Evolutionary conservation across 2,329 filamentous ascomycete genomes (phyloP), one percentile per base, ranked within the genome.

Genomic region (Lachnellula willkommii): DNA sequence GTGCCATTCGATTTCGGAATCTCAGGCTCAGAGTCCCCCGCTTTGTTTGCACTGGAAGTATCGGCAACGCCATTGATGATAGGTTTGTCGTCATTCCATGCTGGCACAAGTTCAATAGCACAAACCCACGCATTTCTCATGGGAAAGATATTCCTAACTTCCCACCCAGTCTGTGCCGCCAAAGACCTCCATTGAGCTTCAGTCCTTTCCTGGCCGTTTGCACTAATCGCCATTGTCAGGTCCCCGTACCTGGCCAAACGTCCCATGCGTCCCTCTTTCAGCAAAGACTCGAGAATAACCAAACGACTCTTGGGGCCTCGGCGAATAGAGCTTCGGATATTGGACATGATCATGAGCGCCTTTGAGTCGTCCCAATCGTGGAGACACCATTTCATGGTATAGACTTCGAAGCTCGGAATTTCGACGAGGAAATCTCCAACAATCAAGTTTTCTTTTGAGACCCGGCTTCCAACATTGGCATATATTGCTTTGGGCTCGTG

Each of bases 211-310:
- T 52, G 39, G 4, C 55, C 55, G 39, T 48, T 43, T 15, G 42
- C 55, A 26, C n/a, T 48, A 17, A 57, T 64, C 72, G 75, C 72
- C 73, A 76, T 75, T 48, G 69, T 72, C 17, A 77, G 61, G 57
- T 77, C 74, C 1, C 65, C 74, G 53, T 74, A 75, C 32, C 69
- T 52, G 5, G 66, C 65, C 14, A 77, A 58, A 7, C 71, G 56
- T 1, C 59, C 60, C 8, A 54, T 66, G 5, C 65, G 62, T 0
- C 70, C 67, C 49, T 72, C 68, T 1, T 50, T 43, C 22, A 76
- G 59, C 1, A 76, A 57, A 0, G 71, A 68, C 54, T 77, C 73
- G 3, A 75, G 42, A 4, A 76, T 60, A 2, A 76, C 58, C 8
- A 76, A 55, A 2, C 73, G 63, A 40, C 64, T 66, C 8, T 55